A percentile compares a stretch with the other conserved stretches of the same genome.
Evolutionary conservation across 2,329 filamentous ascomycete genomes (phyloP).

Genomic region (Fusarium tricinctum): DNA sequence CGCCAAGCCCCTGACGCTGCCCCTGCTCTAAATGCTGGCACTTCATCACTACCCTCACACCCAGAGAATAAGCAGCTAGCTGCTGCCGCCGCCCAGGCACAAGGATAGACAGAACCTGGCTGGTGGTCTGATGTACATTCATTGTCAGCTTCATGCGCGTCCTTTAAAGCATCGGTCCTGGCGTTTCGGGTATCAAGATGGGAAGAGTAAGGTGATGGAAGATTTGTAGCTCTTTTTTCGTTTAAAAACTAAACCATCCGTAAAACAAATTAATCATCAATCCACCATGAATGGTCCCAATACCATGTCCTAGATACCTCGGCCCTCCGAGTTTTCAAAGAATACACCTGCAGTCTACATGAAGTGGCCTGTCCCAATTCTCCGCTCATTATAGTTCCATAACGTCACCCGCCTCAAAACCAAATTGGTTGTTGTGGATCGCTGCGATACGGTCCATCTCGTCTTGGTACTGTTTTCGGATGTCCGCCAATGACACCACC

Average conservation of each 20-base stretch:
- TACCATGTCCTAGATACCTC: slow-evolving; percentile 53
- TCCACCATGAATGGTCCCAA: slow-evolving; percentile 47
- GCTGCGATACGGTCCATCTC: slow-evolving; percentile 90
- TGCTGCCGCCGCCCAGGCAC: slow-evolving; percentile 55
- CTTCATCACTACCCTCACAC: slow-evolving; percentile 58
- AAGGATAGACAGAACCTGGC: slow-evolving; percentile 26
- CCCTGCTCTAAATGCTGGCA: slow-evolving; percentile 54
- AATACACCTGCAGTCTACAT: slow-evolving; percentile 49
- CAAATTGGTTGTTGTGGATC: slow-evolving; percentile 91
- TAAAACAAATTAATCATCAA: slow-evolving; percentile 46
- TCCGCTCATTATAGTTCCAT: slow-evolving; percentile 65
- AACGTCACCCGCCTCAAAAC: slow-evolving; percentile 71
- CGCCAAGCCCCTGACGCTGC: slow-evolving; percentile 77
- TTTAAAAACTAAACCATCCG: slow-evolving; percentile 39
- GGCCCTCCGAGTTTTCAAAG: slow-evolving; percentile 44
- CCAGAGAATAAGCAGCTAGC: slow-evolving; percentile 58
- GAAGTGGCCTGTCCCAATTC: slow-evolving; percentile 14
- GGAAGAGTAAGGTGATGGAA: slow-evolving; percentile 45
- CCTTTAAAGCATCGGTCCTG: slow-evolving; percentile 58
- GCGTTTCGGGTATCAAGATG: slow-evolving; percentile 55
- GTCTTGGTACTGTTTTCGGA: slow-evolving; percentile 89
- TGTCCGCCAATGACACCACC: slow-evolving; percentile 86
- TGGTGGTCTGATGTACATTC: slow-evolving; percentile 41
- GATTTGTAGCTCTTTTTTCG: slow-evolving; percentile 41
- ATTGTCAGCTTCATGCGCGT: slow-evolving; percentile 47